These are phyloP conservation scores for Plasmodiophora brassicae DNA, from an alignment of 208 protist genomes.

Conservation along the genomic window DNA sequence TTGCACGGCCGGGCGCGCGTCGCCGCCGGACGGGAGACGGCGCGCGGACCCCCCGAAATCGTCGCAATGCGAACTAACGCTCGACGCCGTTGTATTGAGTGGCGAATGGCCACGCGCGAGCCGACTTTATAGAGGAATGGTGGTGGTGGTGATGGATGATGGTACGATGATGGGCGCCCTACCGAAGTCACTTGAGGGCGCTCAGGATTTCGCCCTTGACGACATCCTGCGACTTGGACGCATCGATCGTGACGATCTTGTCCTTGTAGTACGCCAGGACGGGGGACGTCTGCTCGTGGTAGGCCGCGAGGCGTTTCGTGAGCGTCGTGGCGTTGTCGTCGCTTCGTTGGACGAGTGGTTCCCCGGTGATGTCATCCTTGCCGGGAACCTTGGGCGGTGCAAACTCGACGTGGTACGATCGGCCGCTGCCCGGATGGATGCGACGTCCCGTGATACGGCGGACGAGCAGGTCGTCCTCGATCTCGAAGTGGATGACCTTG, in stretches of 20 bases:
- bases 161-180: too few relatives aligned
- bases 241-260: constrained; percentile 27
- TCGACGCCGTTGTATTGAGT: too few relatives aligned
- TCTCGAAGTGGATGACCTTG: constrained; percentile 44
- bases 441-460: constrained; percentile 48
- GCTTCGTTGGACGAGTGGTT: constrained; percentile 49
- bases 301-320: constrained; percentile 46
- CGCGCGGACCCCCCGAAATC: too few relatives aligned
- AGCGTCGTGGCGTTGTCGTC: constrained; percentile 56
- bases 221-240: not conserved
- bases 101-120: too few relatives aligned
- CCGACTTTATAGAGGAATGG: too few relatives aligned
- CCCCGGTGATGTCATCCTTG: constrained; percentile 58
- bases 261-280: constrained; percentile 48
- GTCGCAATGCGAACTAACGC: too few relatives aligned
- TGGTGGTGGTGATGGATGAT: too few relatives aligned
- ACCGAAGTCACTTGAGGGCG: not conserved
- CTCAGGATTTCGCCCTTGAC: not conserved
- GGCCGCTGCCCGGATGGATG: constrained; percentile 48
- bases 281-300: constrained; percentile 39
- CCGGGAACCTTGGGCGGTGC: constrained; percentile 44
- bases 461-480: constrained; percentile 22
- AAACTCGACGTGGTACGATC: constrained; percentile 54
- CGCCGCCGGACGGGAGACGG: too few relatives aligned
- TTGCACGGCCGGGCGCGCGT: too few relatives aligned